A percentile compares a stretch with the other conserved stretches of the same genome.
Conservation (phyloP, 176 grass and related monocot species). For the Carex cristatella region DNA sequence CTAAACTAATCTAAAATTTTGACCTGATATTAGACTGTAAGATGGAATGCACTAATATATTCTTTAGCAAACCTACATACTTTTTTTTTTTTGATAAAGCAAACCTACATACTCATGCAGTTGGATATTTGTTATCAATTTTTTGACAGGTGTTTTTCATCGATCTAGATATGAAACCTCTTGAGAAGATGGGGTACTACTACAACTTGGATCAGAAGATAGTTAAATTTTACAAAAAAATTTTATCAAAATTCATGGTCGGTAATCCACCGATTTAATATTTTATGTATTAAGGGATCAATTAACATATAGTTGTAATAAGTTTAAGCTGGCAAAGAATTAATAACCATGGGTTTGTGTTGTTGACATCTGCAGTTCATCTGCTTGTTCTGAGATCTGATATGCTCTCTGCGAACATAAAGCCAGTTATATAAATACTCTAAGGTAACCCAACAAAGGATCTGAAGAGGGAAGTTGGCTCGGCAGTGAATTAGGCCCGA, state of each 20-base stretch:
- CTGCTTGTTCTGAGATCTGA: background rate
- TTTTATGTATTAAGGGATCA: background rate
- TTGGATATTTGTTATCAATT: background rate
- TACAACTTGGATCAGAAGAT: constrained; percentile 70
- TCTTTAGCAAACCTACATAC: background rate
- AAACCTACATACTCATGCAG: no score
- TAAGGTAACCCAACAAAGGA: no score
- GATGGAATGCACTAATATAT: background rate
- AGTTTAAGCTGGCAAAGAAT: background rate
- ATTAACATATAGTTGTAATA: background rate
- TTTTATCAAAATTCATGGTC: constrained; percentile 9
- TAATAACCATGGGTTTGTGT: background rate
- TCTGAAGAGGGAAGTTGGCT: background rate
- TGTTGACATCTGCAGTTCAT: no score
- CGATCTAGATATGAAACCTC: constrained; percentile 86
- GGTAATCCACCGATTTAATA: background rate
- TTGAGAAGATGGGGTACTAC: constrained; percentile 67
- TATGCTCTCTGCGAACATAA: background rate
- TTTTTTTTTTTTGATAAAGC: no score
- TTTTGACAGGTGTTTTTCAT: constrained; percentile 52
- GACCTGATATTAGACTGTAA: background rate
- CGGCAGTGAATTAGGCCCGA: background rate
- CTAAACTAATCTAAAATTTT: background rate
- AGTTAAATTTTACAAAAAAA: constrained; percentile 56
- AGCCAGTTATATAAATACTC: background rate